Evolutionary conservation across 2,329 filamentous ascomycete genomes (phyloP).

Genomic region (Endothia cerciana): DNA sequence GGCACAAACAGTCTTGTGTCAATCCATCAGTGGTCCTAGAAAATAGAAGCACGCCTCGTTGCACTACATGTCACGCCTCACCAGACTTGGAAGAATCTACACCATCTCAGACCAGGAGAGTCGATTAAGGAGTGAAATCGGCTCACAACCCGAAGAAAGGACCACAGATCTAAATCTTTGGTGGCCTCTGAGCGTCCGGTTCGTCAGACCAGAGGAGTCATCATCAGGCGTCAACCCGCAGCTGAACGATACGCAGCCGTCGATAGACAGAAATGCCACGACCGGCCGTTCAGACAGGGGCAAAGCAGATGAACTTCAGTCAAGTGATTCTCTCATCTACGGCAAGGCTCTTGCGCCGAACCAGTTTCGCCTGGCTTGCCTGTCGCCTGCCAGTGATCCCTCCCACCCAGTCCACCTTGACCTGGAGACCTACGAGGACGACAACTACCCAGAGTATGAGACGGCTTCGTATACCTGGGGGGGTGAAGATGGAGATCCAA

Average conservation of each 20-base stretch:
- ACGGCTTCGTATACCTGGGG: conserved; percentile 38
- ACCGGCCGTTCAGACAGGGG: background rate
- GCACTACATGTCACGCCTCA: background rate
- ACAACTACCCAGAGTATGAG: conserved; percentile 37
- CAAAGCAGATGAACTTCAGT: too few relatives aligned
- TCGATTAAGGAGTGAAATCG: background rate
- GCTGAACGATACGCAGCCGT: background rate
- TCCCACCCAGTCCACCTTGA: conserved; percentile 26
- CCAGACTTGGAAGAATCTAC: background rate
- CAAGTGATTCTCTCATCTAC: background rate
- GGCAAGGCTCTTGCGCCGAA: background rate
- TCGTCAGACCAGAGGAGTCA: background rate
- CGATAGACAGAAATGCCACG: background rate
- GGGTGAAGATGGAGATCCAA: conserved; percentile 34
- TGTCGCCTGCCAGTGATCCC: background rate
- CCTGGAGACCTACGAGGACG: conserved; percentile 26
- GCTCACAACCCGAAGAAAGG: background rate
- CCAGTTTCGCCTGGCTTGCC: conserved; percentile 7
- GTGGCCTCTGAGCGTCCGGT: background rate
- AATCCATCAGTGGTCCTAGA: background rate
- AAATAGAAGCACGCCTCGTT: background rate
- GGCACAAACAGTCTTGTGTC: background rate
- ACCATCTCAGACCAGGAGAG: background rate
- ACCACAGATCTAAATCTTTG: background rate
- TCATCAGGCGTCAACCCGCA: background rate